Percentiles rank a stretch among this genome's conserved stretches.
Conservation (phyloP, 352 stramenopile species). For the Globisporangium irregulare region DNA sequence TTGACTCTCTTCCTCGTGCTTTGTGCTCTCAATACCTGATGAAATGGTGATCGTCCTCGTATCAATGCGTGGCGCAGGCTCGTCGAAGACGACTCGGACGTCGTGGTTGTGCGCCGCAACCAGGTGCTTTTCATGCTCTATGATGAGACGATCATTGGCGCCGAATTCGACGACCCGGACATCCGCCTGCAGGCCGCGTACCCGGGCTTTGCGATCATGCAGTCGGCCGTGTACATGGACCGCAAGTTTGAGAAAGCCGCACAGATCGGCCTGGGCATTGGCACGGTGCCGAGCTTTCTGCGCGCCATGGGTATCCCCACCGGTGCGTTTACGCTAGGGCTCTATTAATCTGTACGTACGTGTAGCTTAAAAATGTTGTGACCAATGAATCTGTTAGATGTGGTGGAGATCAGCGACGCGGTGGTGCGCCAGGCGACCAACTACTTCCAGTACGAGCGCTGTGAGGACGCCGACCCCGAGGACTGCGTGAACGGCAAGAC, state of each 20-base stretch:
- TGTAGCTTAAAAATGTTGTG: not conserved
- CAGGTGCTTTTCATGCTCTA: constrained; percentile 62
- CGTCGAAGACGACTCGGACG: constrained; percentile 47
- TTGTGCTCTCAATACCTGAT: not conserved
- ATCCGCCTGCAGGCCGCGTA: constrained; percentile 63
- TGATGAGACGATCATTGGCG: constrained; percentile 75
- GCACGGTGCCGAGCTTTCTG: constrained; percentile 65
- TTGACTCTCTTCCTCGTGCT: not conserved
- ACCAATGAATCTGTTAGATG: constrained; percentile 28
- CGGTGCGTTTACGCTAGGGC: constrained; percentile 5
- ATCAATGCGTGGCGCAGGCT: constrained; percentile 14
- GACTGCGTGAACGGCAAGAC: constrained; percentile 50
- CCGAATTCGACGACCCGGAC: constrained; percentile 66
- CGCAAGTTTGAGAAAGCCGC: constrained; percentile 37
- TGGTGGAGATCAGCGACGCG: constrained; percentile 70
- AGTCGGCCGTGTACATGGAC: constrained; percentile 56
- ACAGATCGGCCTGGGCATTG: constrained; percentile 74
- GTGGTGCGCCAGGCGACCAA: constrained; percentile 60
- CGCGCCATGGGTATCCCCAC: constrained; percentile 57
- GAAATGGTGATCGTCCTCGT: not conserved
- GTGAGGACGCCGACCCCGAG: constrained; percentile 34
- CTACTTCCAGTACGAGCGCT: constrained; percentile 74
- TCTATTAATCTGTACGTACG: too few species aligned
- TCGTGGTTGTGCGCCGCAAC: constrained; percentile 55
- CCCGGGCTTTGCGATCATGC: constrained; percentile 82